Base-by-base conservation (phyloP, 768 basidiomycete species). In the Boletus huronensis region DNA sequence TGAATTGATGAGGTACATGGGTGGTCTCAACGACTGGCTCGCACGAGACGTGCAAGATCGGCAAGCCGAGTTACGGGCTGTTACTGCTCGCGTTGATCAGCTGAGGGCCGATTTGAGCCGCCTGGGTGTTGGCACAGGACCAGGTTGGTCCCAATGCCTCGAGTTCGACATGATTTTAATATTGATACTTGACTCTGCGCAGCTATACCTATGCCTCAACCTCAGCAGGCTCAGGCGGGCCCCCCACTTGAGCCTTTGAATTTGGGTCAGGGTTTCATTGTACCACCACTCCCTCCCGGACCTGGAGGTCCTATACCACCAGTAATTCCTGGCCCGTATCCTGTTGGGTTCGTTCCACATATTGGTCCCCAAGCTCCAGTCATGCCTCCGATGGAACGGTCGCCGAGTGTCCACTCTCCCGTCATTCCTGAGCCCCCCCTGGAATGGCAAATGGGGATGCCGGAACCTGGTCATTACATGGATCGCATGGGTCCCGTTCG, bases 1-100 rank as follows among this genome's bases (percentile, higher is more conserved):
- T 36, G 88, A 88, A 65, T 72, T 90, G 48, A 89, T 89, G 81
- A 75, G 86, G 49, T 92, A 93, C 60, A 85, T 93, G 81, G 65
- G 80, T 45, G 80, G 77, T 2, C 72, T 93, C 31, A 93, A 93
- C 58, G 79, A 82, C 32, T 93, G 91, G 91, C 73, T 93, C 16
- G 84, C 79, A 52, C 79, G 84, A 32, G 91, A 93, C 66, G 88
- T 90, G 0, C 77, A 79, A 43, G 88, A 91, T 69, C 84, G 91
- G 23, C 90, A 90, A 57, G 76, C 80, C 4, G 90, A 92, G 64
- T 71, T 93, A 36, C 78, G 78, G 17, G 82, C 80, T 9, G 81
- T 93, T 8, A 74, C 81, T 40, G 82, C 81, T 17, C 80, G 87
- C 11, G 74, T 93, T 6, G 77, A 81, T 58, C 71, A 73, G 46